Evolutionary conservation across 1,284 basidiomycete species (phyloP), one percentile per base, ranked within the genome.

Genomic region (Sporisorium reilianum): DNA sequence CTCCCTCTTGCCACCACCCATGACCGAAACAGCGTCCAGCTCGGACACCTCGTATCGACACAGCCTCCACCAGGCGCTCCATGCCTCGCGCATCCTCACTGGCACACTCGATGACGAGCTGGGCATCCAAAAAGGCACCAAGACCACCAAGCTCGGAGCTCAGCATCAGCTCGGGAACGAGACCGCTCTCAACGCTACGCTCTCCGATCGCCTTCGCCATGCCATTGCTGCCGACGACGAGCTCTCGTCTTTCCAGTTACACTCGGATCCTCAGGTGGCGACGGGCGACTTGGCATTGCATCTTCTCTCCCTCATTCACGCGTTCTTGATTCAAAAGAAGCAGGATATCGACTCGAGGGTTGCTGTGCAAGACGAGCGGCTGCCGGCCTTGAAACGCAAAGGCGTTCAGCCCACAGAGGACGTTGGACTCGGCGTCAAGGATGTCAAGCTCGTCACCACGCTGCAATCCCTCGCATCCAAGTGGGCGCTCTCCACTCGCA

Each of bases 361-460:
- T 0, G 50, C 68, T 18, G 50, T 67, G 5, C 44, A 46, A 5
- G 60, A 57, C 9, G 61, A 55, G 7, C 30, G 48, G 14, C 4
- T 51, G 26, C 54, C 60, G 9, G 54, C n/a, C 2, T 16, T 62
- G 5, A 64, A 60, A 36, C 60, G 49, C 1, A 60, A 68, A 42
- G 51, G 57, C 25, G 30, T 59, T 3, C 65, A 68, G 58, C 59
- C 63, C 5, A 65, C 60, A 44, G 73, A 75, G 49, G 69, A 72
- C 32, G 65, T 76, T 11, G 69, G 69, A 11, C 55, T 76, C 12
- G 74, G 74, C 7, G 34, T 72, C 36, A 65, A 66, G 61, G 69
- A 76, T 32, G 55, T 68, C 46, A 76, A 69, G 55, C 59, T 72
- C 30, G 55, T 68, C 55, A 64, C 64, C 2, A 76, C 65, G 20